Base-by-base conservation (phyloP, 2,329 filamentous ascomycete genomes). In the Claviceps sp. region DNA sequence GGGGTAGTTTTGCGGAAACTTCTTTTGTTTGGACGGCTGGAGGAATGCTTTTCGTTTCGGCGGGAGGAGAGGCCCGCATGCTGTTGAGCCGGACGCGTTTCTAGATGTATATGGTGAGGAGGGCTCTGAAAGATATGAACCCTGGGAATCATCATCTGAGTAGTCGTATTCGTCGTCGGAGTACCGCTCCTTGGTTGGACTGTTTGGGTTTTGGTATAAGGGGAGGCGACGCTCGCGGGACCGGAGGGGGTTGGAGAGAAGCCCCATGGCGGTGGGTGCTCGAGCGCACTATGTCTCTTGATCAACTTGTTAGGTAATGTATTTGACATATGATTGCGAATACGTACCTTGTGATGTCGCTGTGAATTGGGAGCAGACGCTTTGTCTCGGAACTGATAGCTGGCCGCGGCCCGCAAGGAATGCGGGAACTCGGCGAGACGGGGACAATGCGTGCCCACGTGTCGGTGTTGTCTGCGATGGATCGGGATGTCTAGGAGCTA, bases 21-120 rank as follows among this genome's bases (percentile, higher is more conserved):
- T 50, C 8, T 60, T 55, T 66, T 65, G 39, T 10, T 40, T 46
- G 19, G 34, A 38, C 19, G 42, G 44, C 17, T 47, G 52, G 4
- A 37, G 42, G 7, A 17, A 47, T 10, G 40, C 8, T 24, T 42
- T 51, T 19, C 49, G 53, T 50, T 68, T 73, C 2, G 71, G 67
- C 41, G 73, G 62, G 63, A 78, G 75, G 38, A 73, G 64, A 7
- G 71, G 62, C 52, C 69, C 66, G 11, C 68, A 70, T 3, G 70
- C 65, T 10, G 68, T 62, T 11, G 71, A 71, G 16, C 69, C 70
- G 2, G 74, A 75, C 17, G 68, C 72, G 43, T 73, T 71, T 52
- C 81, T 76, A 5, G 84, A 86, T 56, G 75, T 74, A 53, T 54
- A 73, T 66, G 59, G 73, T 69, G 50, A 73, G 62, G 48, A 77